A percentile compares a stretch with the other conserved stretches of the same genome.
These are phyloP conservation scores for Cinnamomum micranthum DNA, from an alignment of 164 flowering plant species.

Conservation along the genomic window DNA sequence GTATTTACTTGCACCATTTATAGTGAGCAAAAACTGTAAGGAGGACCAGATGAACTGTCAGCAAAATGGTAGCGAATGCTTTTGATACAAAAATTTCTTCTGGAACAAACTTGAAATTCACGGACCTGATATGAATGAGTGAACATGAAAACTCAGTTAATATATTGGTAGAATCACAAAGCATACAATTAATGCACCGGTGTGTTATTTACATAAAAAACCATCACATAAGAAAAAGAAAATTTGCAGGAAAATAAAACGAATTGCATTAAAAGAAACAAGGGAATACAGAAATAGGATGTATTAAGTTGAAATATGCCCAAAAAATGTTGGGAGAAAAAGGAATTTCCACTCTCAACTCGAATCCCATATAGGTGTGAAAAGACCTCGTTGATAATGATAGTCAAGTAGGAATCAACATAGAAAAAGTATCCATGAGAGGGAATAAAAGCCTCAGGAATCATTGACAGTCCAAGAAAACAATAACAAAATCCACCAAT, in stretches of 20 bases:
- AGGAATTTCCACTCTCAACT: too few species aligned
- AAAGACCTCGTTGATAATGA: too few species aligned
- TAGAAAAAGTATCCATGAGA: too few species aligned
- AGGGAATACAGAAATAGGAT: not conserved
- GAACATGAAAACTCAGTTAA: slow-evolving; percentile 3
- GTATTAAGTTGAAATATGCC: not conserved
- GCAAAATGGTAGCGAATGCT: slow-evolving; percentile 62
- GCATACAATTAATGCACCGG: not conserved
- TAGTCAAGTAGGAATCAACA: too few species aligned
- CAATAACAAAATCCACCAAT: not conserved
- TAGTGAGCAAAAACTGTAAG: slow-evolving; percentile 66
- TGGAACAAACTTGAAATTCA: slow-evolving; percentile 90
- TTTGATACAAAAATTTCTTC: slow-evolving; percentile 75
- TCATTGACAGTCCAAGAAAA: not conserved
- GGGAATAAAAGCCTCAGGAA: not conserved
- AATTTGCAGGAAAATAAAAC: not conserved
- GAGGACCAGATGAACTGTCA: slow-evolving; percentile 59
- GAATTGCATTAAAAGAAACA: not conserved
- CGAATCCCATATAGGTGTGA: too few species aligned
- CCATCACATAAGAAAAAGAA: not conserved
- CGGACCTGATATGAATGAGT: slow-evolving; percentile 61
- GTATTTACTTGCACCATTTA: slow-evolving; percentile 90
- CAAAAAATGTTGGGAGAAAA: too few species aligned
- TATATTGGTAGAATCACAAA: too few species aligned
- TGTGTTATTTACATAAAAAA: not conserved